Conservation (phyloP, 2,329 filamentous ascomycete genomes). For the Graphilbum sp. region DNA sequence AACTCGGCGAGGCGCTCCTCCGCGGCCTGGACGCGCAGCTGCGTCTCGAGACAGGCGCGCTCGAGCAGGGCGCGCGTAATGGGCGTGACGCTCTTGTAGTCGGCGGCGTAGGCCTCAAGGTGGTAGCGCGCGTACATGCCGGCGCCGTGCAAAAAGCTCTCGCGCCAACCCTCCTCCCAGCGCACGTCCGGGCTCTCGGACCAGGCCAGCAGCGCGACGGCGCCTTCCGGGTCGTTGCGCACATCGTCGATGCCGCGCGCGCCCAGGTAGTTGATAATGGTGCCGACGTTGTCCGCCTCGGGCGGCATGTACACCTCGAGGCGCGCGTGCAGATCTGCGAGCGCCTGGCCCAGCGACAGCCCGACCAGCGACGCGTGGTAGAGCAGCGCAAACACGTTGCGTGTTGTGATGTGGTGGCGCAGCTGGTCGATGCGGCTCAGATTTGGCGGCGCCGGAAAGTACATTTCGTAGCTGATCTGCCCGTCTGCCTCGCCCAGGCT, state of each 20-base stretch:
- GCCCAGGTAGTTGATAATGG: slow-evolving; percentile 44
- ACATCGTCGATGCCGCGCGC: slow-evolving; percentile 47
- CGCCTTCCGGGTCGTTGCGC: slow-evolving; percentile 40
- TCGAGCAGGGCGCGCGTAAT: slow-evolving; percentile 48
- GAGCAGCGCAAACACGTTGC: slow-evolving; percentile 52
- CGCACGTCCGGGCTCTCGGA: slow-evolving; percentile 43
- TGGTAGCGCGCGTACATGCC: slow-evolving; percentile 38
- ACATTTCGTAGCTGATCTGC: slow-evolving; percentile 44
- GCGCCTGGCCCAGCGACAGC: slow-evolving; percentile 42
- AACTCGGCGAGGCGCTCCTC: slow-evolving; percentile 46
- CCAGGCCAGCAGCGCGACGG: slow-evolving; percentile 48
- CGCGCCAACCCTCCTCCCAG: slow-evolving; percentile 52
- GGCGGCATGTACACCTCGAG: slow-evolving; percentile 42
- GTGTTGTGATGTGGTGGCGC: slow-evolving; percentile 46
- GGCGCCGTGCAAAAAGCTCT: slow-evolving; percentile 49
- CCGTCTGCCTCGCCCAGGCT: slow-evolving; percentile 28
- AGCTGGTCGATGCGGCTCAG: slow-evolving; percentile 30
- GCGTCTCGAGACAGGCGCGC: slow-evolving; percentile 41
- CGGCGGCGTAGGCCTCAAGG: slow-evolving; percentile 30
- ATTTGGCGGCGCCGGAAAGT: slow-evolving; percentile 40
- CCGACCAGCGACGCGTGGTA: slow-evolving; percentile 50
- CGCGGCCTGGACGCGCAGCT: slow-evolving; percentile 44
- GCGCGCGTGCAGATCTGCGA: slow-evolving; percentile 44
- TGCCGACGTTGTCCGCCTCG: slow-evolving; percentile 37
- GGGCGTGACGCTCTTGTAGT: slow-evolving; percentile 41